Base-by-base conservation (phyloP, 2,329 filamentous ascomycete species). In the Eutypella sp. region DNA sequence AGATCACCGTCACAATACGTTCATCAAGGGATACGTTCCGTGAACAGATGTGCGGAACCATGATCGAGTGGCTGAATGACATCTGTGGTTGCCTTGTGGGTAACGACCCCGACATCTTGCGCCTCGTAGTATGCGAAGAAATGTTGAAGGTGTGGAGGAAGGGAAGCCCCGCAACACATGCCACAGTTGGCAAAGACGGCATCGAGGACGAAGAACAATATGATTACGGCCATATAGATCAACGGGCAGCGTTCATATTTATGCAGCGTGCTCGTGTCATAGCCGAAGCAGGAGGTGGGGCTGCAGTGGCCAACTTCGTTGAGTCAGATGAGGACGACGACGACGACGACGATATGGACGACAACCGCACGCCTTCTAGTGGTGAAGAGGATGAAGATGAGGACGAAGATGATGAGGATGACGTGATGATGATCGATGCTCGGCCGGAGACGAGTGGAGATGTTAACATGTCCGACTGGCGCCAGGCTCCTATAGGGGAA, bases 21-120 rank as follows among this genome's bases (percentile, higher is more conserved):
- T 96, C 92, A 9, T 83, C 93, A 5, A 81, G 95, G 56, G 93
- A 99, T 67, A 97, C 90, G 0, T 99, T 97, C 69, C 81, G 93
- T 48, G 93, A 99, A 64, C 88, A 97, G 64, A 99, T 99, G 95
- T 96, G 91, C 58, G 90, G 88, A n/a, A 89, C 90, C 15, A 92
- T 99, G 50, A 86, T 99, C 44, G 91, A 96, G 58, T 99, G 95
- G 95, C 77, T 99, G 18, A 79, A 84, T 43, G 95, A 99, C 65
- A 95, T 99, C 58, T 81, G 90, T 7, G 90, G 90, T 24, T 96
- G 91, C 66, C 86, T 82, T 44, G 87, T 96, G 40, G 89, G 89
- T 2, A 74, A 81, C 25, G 89, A 99, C 59, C 80, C 83, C 50
- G 76, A 87, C 48, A 82, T 97, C 16, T 72, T 99, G 37, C 81